These are phyloP conservation scores for Aspergillus tanneri DNA, from an alignment of 2,329 filamentous ascomycete genomes.

Conservation along the genomic window DNA sequence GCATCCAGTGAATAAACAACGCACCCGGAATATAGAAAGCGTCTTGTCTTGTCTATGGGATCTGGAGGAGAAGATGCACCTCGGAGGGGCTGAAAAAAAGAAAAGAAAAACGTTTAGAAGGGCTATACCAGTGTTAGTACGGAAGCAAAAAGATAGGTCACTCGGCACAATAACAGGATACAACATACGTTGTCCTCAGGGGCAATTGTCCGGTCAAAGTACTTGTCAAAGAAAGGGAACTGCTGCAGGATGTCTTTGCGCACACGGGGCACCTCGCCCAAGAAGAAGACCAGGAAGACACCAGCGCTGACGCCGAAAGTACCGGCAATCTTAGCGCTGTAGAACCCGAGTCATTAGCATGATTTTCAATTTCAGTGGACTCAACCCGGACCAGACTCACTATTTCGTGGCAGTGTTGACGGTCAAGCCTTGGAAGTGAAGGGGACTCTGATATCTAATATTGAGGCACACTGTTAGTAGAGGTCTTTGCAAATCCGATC, in stretches of 20 bases:
- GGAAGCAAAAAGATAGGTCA: too few species aligned
- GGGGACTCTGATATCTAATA: slow-evolving; percentile 50
- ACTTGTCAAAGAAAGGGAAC: slow-evolving; percentile 57
- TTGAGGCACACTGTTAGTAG: background rate
- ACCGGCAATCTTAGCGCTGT: slow-evolving; percentile 49
- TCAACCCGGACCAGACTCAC: slow-evolving; percentile 40
- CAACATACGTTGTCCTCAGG: slow-evolving; percentile 61
- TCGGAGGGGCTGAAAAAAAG: slow-evolving; percentile 9
- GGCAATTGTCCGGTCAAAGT: slow-evolving; percentile 58
- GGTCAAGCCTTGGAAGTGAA: slow-evolving; percentile 53
- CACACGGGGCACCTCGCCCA: slow-evolving; percentile 63
- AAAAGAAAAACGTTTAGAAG: slow-evolving; percentile 33
- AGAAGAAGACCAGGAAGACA: slow-evolving; percentile 63
- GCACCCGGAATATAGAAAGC: slow-evolving; percentile 19
- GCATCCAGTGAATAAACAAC: slow-evolving; percentile 14
- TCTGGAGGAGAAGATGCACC: slow-evolving; percentile 11
- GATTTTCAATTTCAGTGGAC: background rate
- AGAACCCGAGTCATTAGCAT: slow-evolving; percentile 18
- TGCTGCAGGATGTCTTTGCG: slow-evolving; percentile 62
- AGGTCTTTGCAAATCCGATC: background rate
- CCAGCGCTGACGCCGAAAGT: slow-evolving; percentile 59
- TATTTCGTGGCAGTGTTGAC: slow-evolving; percentile 41
- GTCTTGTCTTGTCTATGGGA: slow-evolving; percentile 8
- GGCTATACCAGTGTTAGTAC: slow-evolving; percentile 31
- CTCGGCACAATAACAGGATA: background rate